phyloP scores from a whole-genome alignment of 306 rosid species.

The Notholithocarpus densiflorus region DNA sequence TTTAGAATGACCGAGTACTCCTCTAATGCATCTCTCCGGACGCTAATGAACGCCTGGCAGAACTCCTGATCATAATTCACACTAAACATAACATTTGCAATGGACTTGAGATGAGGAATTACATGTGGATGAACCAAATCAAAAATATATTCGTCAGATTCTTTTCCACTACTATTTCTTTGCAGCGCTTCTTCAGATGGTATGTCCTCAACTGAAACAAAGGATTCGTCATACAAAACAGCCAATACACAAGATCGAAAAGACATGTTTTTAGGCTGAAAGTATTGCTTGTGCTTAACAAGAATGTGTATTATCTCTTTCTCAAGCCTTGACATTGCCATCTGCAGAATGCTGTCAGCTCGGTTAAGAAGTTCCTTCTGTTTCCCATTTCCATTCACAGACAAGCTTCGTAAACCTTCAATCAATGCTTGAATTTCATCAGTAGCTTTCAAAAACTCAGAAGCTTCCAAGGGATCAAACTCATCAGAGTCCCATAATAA shows the following conservation, averaged over 20 bases:
- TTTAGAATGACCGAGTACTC: constrained; percentile 45
- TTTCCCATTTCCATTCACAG: constrained; percentile 31
- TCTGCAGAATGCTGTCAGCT: constrained; percentile 43
- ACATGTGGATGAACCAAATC: constrained; percentile 47
- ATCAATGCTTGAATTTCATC: constrained; percentile 38
- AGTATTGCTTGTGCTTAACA: constrained; percentile 41
- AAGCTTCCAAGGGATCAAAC: constrained; percentile 37
- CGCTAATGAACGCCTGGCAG: constrained; percentile 38
- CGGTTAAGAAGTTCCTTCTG: constrained; percentile 38
- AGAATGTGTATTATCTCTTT: constrained; percentile 51
- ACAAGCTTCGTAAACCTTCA: constrained; percentile 35
- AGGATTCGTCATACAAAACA: constrained; percentile 32
- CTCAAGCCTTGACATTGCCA: constrained; percentile 62
- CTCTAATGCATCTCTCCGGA: constrained; percentile 50
- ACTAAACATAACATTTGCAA: constrained; percentile 58
- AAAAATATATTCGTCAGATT: constrained; percentile 14
- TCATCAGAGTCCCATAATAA: constrained; percentile 47
- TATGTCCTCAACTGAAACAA: constrained; percentile 44
- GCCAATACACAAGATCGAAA: constrained; percentile 36
- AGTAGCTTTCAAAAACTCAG: constrained; percentile 36
- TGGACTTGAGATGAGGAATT: constrained; percentile 45
- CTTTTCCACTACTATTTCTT: constrained; percentile 13
- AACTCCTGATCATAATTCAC: constrained; percentile 56
- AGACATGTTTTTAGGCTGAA: constrained; percentile 49
- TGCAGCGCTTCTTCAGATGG: constrained; percentile 11